A percentile compares a stretch with the other conserved stretches of the same genome.
Conservation (phyloP, 768 basidiomycete genomes). For the Boletus rubescentipes region DNA sequence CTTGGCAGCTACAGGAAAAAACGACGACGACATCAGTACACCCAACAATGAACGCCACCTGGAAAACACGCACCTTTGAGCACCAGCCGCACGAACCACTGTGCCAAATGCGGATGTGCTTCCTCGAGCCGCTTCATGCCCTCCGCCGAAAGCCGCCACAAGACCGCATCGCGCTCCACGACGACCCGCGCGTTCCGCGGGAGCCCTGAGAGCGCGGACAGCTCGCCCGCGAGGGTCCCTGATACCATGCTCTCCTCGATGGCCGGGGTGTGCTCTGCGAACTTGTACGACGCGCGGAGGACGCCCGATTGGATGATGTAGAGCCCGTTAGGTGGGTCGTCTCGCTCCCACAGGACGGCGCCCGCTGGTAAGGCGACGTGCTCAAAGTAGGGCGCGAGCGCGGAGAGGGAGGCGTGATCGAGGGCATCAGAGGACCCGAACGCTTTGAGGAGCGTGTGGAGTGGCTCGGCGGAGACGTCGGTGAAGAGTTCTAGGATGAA, state of each 20-base stretch:
- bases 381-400: constrained; percentile 71
- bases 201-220: constrained; percentile 78
- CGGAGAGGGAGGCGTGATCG: constrained; percentile 55
- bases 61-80: constrained; percentile 58
- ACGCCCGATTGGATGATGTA: constrained; percentile 90
- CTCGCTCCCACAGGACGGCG: constrained; percentile 70
- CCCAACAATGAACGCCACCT: not conserved
- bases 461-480: constrained; percentile 54
- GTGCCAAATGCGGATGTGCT: constrained; percentile 67
- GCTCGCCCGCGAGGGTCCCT: constrained; percentile 88
- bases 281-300: constrained; percentile 78
- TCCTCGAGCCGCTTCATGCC: constrained; percentile 61
- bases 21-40: not conserved
- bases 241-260: constrained; percentile 93
- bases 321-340: constrained; percentile 75
- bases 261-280: constrained; percentile 61
- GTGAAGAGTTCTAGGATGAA: constrained; percentile 23
- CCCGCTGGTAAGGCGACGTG: constrained; percentile 57
- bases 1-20: constrained; percentile 51
- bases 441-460: constrained; percentile 72
- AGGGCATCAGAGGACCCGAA: constrained; percentile 73
- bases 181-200: constrained; percentile 83
- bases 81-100: constrained; percentile 63
- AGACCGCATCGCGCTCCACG: constrained; percentile 70
- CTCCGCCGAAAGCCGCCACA: constrained; percentile 77